Conservation (phyloP, 176 grass and related monocot species). For the Lolium rigidum region DNA sequence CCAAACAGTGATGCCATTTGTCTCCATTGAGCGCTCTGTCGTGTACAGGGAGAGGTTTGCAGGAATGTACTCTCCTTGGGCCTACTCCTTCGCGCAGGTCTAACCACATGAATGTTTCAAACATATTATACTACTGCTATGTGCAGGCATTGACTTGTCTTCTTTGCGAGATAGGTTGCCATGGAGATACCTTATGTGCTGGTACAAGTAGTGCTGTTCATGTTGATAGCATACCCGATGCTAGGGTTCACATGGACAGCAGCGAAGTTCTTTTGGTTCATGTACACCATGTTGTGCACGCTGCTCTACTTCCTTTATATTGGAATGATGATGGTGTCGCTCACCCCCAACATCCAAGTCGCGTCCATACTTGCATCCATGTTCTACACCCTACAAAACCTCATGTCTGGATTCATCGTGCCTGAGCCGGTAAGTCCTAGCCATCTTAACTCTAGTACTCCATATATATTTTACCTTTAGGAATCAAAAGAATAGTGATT, state of each 20-base stretch:
- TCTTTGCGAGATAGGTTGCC: conserved; percentile 39
- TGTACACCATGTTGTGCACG: conserved; percentile 69
- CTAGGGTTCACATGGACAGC: conserved; percentile 70
- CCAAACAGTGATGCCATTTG: conserved; percentile 62
- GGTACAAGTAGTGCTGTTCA: conserved; percentile 50
- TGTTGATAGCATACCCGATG: conserved; percentile 71
- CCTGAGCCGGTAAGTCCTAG: conserved; percentile 64
- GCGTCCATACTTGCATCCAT: conserved; percentile 64
- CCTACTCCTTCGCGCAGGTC: conserved; percentile 79
- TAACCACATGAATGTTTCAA: conserved; percentile 7
- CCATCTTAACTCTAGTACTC: not conserved
- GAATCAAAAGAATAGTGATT: not conserved
- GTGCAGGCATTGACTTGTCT: not conserved
- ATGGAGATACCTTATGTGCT: conserved; percentile 79
- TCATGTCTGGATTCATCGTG: conserved; percentile 69
- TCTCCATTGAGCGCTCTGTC: conserved; percentile 63
- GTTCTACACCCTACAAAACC: conserved; percentile 64
- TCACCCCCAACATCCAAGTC: conserved; percentile 65
- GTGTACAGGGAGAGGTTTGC: conserved; percentile 86
- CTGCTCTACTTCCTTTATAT: conserved; percentile 70
- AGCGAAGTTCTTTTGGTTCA: conserved; percentile 68
- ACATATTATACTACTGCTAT: not conserved
- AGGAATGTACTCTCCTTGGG: conserved; percentile 90
- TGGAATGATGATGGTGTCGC: conserved; percentile 74
- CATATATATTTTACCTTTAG: not conserved